Evolutionary conservation across 441 rosid species (phyloP), one percentile per base, ranked within the genome.

Genomic region (Viola pubescens): DNA sequence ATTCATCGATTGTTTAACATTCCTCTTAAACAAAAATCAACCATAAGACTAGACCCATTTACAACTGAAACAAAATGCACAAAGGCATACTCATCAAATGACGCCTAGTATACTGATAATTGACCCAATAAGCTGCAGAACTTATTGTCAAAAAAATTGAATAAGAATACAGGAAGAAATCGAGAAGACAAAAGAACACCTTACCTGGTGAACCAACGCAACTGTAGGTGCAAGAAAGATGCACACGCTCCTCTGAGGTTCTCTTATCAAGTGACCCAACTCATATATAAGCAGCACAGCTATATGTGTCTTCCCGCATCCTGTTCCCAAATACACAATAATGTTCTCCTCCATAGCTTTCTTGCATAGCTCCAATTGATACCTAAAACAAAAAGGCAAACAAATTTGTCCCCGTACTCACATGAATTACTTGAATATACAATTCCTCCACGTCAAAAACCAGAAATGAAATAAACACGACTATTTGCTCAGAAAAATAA

Each of bases 231-330:
- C 97, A 63, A 92, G 98, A 81, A 89, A 89, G 56, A 94, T 58
- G 62, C 96, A 89, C 7, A 83, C 77, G 57, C 65, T 83, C 68
- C 69, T 82, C 62, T 65, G 81, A 12, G 98, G 98, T 52, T 75
- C 81, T 72, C 82, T 74, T 58, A 94, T 75, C 82, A 88, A 74
- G 65, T 83, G 81, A 47, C 80, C 81, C 55, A 86, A 65, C 75
- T 84, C 97, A 46, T 88, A 70, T 13, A 94, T 94, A 67, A 94
- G 86, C 77, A 94, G 81, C 62, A 89, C 92, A 4, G 97, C 95
- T 54, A 94, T 89, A 71, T 89, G 98, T 19, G 98, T 94, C 81
- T 94, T 94, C 63, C 98, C 98, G 72, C 88, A 83, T 59, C 98
- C 98, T 10, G 97, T 94, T 68, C 79, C 97, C 73, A 94, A 53